Conservation (phyloP, 2,329 filamentous ascomycete species). For the Aspergillus pseudoglaucus region DNA sequence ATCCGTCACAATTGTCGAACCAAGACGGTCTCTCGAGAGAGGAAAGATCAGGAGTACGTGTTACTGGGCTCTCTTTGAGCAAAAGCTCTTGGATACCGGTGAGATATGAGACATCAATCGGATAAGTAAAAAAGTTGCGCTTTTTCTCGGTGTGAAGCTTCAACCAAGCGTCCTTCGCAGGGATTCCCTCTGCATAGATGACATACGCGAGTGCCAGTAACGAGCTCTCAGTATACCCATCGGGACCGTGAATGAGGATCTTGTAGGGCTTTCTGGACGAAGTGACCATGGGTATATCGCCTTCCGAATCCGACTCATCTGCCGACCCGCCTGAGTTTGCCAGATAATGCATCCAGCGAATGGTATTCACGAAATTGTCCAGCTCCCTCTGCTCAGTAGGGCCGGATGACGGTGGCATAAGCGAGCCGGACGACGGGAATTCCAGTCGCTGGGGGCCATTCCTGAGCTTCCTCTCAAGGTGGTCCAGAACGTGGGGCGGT, state of each 20-base stretch:
- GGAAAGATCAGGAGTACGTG: slow-evolving; percentile 17
- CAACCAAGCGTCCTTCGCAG: slow-evolving; percentile 82
- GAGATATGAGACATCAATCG: slow-evolving; percentile 79
- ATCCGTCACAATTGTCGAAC: slow-evolving; percentile 80
- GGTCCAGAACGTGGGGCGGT: slow-evolving; percentile 59
- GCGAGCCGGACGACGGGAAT: slow-evolving; percentile 91
- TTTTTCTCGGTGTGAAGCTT: slow-evolving; percentile 70
- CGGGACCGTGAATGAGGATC: slow-evolving; percentile 85
- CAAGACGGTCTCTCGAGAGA: slow-evolving; percentile 58
- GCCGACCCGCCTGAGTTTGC: slow-evolving; percentile 54
- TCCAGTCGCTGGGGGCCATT: slow-evolving; percentile 57
- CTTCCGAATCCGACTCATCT: slow-evolving; percentile 44
- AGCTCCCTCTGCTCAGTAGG: slow-evolving; percentile 71
- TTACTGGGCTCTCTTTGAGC: slow-evolving; percentile 47
- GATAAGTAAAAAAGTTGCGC: slow-evolving; percentile 95
- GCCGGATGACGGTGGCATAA: slow-evolving; percentile 62
- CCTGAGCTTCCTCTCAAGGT: slow-evolving; percentile 53
- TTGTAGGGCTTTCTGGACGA: slow-evolving; percentile 48
- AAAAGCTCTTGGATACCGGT: slow-evolving; percentile 68
- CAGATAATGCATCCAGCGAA: slow-evolving; percentile 82
- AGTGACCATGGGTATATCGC: slow-evolving; percentile 50
- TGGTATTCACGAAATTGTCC: slow-evolving; percentile 77
- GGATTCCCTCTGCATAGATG: slow-evolving; percentile 78
- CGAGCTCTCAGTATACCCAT: slow-evolving; percentile 93
- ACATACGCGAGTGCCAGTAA: slow-evolving; percentile 85